Conservation (phyloP, 208 protist genomes). For the Leishmania arabica region DNA sequence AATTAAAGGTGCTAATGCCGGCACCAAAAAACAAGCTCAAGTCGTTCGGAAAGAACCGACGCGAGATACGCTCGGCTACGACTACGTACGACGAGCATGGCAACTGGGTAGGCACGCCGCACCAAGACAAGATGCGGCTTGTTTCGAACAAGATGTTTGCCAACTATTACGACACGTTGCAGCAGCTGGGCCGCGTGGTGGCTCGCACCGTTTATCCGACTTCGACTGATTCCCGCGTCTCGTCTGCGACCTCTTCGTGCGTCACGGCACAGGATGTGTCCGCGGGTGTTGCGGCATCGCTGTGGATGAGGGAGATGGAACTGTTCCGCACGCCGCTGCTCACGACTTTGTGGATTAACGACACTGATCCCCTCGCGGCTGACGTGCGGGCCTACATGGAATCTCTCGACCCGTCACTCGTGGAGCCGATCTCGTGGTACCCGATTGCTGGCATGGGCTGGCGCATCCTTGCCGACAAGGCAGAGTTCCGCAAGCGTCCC, state of each 20-base stretch:
- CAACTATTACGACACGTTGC: slow-evolving; percentile 74
- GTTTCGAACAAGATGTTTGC: slow-evolving; percentile 55
- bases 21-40: slow-evolving; percentile 62
- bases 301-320: slow-evolving; percentile 64
- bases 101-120: slow-evolving; percentile 55
- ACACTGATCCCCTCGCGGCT: slow-evolving; percentile 73
- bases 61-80: slow-evolving; percentile 32
- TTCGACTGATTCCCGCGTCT: not conserved
- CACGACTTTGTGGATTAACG: slow-evolving; percentile 88
- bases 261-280: not conserved
- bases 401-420: slow-evolving; percentile 38
- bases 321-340: slow-evolving; percentile 74
- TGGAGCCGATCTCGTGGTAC: slow-evolving; percentile 88
- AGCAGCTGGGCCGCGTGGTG: slow-evolving; percentile 47
- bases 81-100: slow-evolving; percentile 77
- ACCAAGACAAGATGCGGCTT: slow-evolving; percentile 67
- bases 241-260: not conserved
- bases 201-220: slow-evolving; percentile 18
- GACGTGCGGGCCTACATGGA: slow-evolving; percentile 59
- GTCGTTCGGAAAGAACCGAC: slow-evolving; percentile 68
- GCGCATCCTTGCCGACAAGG: slow-evolving; percentile 81
- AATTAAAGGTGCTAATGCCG: slow-evolving; percentile 23
- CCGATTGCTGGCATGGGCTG: slow-evolving; percentile 76
- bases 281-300: slow-evolving; percentile 7
- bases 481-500: slow-evolving; percentile 72